These are phyloP conservation scores for Mycena haematopus DNA, from an alignment of 768 basidiomycete genomes.

Conservation along the genomic window DNA sequence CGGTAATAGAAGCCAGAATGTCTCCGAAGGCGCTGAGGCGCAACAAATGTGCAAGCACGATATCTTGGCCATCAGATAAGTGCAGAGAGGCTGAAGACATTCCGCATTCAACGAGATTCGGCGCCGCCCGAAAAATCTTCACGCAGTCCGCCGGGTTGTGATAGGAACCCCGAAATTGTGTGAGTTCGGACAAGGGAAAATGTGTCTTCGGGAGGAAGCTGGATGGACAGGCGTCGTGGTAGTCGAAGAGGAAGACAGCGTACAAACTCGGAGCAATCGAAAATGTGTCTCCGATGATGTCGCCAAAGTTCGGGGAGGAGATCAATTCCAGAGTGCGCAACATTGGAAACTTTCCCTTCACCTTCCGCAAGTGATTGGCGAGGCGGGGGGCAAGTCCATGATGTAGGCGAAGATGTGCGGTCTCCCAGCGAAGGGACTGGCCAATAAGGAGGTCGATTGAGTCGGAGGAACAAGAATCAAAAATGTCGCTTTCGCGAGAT, in stretches of 20 bases:
- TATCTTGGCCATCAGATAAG: neutral
- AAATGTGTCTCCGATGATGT: neutral
- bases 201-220: neutral
- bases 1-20: neutral
- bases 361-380: neutral
- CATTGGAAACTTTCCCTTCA: neutral
- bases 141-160: neutral
- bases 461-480: neutral
- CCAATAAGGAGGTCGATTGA: neutral
- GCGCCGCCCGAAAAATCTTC: neutral
- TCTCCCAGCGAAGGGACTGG: neutral
- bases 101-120: neutral
- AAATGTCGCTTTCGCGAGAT: neutral
- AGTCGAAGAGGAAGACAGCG: neutral
- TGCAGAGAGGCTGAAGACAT: neutral
- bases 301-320: neutral
- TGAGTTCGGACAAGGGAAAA: neutral
- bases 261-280: neutral
- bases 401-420: neutral
- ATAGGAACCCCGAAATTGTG: neutral
- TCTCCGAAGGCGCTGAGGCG: neutral
- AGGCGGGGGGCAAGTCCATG: no score
- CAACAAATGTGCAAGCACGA: neutral
- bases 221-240: neutral
- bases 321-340: neutral